A percentile compares a stretch with the other conserved stretches of the same genome.
Conservation (phyloP, 257 asterid genomes). For the Plantago ovata region DNA sequence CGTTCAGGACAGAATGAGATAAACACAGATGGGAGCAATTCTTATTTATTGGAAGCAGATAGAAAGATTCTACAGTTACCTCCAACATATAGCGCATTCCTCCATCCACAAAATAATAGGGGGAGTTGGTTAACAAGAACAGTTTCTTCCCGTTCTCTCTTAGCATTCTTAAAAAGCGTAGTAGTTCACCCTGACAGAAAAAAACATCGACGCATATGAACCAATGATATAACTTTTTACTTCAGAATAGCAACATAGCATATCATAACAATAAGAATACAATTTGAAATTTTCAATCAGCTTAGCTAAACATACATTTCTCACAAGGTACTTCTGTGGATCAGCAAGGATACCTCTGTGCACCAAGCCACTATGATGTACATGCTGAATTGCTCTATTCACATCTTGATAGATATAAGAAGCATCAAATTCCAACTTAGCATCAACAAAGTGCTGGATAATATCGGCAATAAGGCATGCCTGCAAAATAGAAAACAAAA, state of each 20-base stretch:
- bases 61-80: slow-evolving; percentile 34
- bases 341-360: slow-evolving; percentile 84
- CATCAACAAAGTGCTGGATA: slow-evolving; percentile 94
- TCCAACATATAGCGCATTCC: slow-evolving; percentile 90
- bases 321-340: slow-evolving; percentile 76
- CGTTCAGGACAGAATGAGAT: no score
- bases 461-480: slow-evolving; percentile 97
- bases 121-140: slow-evolving; percentile 90
- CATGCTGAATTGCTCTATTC: slow-evolving; percentile 86
- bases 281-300: slow-evolving; percentile 5
- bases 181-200: slow-evolving; percentile 58
- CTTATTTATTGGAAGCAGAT: background rate
- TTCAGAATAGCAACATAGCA: background rate
- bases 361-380: slow-evolving; percentile 79
- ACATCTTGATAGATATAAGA: slow-evolving; percentile 89
- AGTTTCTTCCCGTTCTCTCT: slow-evolving; percentile 91
- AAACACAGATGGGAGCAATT: background rate
- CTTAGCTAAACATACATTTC: slow-evolving; percentile 53
- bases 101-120: slow-evolving; percentile 94
- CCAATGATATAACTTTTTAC: slow-evolving; percentile 12
- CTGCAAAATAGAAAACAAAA: slow-evolving; percentile 37
- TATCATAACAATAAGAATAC: background rate
- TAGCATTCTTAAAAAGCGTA: slow-evolving; percentile 68
- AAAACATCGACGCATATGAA: slow-evolving; percentile 22
- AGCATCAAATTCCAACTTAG: slow-evolving; percentile 90